Conservation (phyloP, 78 protist genomes). For the Cavenderia fasciculata region DNA sequence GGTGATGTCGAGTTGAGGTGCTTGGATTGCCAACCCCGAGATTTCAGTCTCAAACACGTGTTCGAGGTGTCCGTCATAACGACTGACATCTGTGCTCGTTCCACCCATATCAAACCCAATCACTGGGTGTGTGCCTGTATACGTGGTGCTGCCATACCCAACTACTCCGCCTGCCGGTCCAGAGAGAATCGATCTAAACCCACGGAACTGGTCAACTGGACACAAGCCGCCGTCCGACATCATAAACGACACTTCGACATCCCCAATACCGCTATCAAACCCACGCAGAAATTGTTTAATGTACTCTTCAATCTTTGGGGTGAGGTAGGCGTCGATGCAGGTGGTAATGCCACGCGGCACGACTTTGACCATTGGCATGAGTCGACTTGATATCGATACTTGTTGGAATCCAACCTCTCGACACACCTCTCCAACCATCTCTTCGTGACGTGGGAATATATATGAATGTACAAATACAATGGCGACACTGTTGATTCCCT, state of each 20-base stretch:
- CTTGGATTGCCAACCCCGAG: conserved; percentile 95
- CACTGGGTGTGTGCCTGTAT: conserved; percentile 60
- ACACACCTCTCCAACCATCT: conserved; percentile 80
- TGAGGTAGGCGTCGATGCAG: conserved; percentile 97
- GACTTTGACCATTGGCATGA: conserved; percentile 87
- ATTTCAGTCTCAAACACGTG: conserved; percentile 91
- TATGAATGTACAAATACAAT: conserved; percentile 94
- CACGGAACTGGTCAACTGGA: conserved; percentile 85
- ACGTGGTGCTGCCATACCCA: conserved; percentile 92
- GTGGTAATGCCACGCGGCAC: conserved; percentile 97
- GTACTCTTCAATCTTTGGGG: conserved; percentile 89
- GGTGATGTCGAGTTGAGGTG: conserved; percentile 95
- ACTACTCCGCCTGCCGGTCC: conserved; percentile 98
- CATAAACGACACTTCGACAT: conserved; percentile 91
- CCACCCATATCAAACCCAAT: conserved; percentile 99
- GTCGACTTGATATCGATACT: conserved; percentile 86
- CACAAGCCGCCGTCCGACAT: conserved; percentile 97
- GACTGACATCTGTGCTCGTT: conserved; percentile 95
- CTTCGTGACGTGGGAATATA: conserved; percentile 89
- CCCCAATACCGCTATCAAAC: conserved; percentile 72
- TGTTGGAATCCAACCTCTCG: conserved; percentile 91
- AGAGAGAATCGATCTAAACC: conserved; percentile 92
- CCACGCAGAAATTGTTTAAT: conserved; percentile 83
- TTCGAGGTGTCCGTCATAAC: conserved; percentile 84
- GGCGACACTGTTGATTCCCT: conserved; percentile 86